phyloP scores from a whole-genome alignment of 176 grass and related monocot genomes.

The Tillandsia fasciculata region DNA sequence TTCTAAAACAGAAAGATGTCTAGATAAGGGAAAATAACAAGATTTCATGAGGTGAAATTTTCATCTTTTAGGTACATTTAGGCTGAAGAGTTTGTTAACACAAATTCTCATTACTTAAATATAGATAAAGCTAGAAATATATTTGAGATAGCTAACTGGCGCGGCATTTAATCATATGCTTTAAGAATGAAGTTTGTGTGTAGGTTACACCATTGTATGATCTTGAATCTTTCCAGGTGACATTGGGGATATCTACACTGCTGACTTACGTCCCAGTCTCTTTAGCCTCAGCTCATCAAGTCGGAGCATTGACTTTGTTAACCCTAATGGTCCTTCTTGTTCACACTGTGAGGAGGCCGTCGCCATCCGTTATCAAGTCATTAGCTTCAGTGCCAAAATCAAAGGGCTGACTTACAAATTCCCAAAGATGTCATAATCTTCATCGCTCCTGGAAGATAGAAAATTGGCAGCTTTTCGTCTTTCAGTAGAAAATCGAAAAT shows the following conservation, averaged over 20 bases:
- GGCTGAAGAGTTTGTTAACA: too few relatives aligned
- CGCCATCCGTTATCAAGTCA: slow-evolving; percentile 52
- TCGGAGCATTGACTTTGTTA: slow-evolving; percentile 75
- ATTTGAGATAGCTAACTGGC: not conserved
- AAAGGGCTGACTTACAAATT: not conserved
- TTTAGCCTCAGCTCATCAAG: slow-evolving; percentile 85
- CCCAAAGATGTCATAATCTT: not conserved
- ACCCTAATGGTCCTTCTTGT: slow-evolving; percentile 66
- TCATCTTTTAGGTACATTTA: too few relatives aligned
- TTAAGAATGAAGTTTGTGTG: too few relatives aligned
- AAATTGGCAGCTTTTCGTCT: not conserved
- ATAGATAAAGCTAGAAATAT: not conserved
- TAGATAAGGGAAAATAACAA: not conserved
- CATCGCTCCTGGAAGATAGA: not conserved
- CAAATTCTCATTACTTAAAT: not conserved
- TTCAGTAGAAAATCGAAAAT: too few relatives aligned
- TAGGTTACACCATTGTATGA: not conserved
- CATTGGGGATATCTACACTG: slow-evolving; percentile 84
- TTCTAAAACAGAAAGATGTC: not conserved
- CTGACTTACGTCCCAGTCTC: slow-evolving; percentile 83
- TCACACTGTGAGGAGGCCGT: slow-evolving; percentile 75
- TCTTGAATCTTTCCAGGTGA: slow-evolving; percentile 44
- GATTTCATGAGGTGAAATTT: too few relatives aligned
- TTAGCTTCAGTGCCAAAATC: slow-evolving; percentile 19
- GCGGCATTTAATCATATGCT: not conserved